Conservation (phyloP, 345 rosid species). For the Populus pruinosa region DNA sequence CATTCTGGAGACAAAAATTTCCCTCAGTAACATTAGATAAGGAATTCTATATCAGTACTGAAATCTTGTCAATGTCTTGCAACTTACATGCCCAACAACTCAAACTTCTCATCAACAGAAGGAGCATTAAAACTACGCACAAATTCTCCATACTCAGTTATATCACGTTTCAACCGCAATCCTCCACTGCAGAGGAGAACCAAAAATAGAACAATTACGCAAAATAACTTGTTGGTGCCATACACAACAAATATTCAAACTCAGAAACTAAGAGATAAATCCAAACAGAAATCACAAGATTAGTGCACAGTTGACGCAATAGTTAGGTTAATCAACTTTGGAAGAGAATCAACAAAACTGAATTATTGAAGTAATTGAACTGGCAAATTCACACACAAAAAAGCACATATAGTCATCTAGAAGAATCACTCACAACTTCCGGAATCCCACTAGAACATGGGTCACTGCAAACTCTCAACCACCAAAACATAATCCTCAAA, state of each 20-base stretch:
- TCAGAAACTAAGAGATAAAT: constrained; percentile 19
- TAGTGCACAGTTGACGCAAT: background rate
- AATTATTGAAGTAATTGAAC: background rate
- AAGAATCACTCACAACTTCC: background rate
- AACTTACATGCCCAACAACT: constrained; percentile 85
- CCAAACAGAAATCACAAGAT: constrained; percentile 32
- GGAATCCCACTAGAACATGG: background rate
- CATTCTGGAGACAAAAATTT: constrained; percentile 48
- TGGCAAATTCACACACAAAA: background rate
- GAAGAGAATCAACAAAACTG: background rate
- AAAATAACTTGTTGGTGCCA: background rate
- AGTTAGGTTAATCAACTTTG: background rate
- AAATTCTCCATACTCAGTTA: constrained; percentile 85
- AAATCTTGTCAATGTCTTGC: background rate
- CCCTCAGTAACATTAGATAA: background rate
- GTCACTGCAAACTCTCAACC: background rate
- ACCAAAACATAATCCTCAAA: background rate
- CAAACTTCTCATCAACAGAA: constrained; percentile 91
- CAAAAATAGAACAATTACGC: constrained; percentile 11
- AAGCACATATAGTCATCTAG: background rate
- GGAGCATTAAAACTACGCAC: constrained; percentile 86
- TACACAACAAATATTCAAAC: background rate
- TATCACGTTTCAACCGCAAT: constrained; percentile 89
- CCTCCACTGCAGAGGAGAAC: constrained; percentile 67
- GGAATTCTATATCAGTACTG: background rate